Evolutionary conservation across 257 asterid genomes (phyloP).

Genomic region (Paraleonurus japonicus): DNA sequence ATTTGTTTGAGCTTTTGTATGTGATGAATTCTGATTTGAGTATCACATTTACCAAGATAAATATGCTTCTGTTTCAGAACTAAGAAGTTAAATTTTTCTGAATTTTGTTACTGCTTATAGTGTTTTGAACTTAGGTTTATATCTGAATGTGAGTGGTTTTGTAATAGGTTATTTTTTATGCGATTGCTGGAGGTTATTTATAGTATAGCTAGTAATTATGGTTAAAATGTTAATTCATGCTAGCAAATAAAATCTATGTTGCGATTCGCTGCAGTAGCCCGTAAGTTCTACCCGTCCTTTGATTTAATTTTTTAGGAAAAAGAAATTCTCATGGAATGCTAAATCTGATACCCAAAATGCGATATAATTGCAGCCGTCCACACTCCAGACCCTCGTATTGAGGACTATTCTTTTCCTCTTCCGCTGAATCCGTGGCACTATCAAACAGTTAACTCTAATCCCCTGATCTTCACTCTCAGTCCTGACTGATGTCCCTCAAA

Average conservation of each 20-base stretch:
- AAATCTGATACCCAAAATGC: not conserved
- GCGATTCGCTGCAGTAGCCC: not conserved
- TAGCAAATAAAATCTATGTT: not conserved
- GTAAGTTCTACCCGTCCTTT: not conserved
- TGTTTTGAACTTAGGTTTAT: conserved; percentile 23
- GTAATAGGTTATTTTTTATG: conserved; percentile 7
- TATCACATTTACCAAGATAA: conserved; percentile 14
- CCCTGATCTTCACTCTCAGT: not conserved
- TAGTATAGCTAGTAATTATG: conserved; percentile 1
- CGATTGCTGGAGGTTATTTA: not conserved
- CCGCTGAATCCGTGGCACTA: not conserved
- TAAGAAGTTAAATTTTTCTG: conserved; percentile 1
- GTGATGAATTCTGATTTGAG: conserved; percentile 25
- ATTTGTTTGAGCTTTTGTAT: not conserved
- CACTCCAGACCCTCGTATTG: not conserved
- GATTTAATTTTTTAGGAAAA: not conserved
- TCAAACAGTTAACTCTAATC: not conserved
- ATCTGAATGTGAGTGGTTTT: conserved; percentile 26
- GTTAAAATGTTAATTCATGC: conserved; percentile 16
- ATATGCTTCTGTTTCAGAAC: not conserved
- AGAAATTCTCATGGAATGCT: not conserved
- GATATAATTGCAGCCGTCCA: not conserved
- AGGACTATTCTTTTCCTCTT: not conserved
- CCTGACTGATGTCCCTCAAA: not conserved
- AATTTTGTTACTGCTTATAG: conserved; percentile 11